A percentile compares a stretch with the other conserved stretches of the same genome.
phyloP scores from a whole-genome alignment of 1,139 yeast genomes.

The Geotrichum siamense region DNA sequence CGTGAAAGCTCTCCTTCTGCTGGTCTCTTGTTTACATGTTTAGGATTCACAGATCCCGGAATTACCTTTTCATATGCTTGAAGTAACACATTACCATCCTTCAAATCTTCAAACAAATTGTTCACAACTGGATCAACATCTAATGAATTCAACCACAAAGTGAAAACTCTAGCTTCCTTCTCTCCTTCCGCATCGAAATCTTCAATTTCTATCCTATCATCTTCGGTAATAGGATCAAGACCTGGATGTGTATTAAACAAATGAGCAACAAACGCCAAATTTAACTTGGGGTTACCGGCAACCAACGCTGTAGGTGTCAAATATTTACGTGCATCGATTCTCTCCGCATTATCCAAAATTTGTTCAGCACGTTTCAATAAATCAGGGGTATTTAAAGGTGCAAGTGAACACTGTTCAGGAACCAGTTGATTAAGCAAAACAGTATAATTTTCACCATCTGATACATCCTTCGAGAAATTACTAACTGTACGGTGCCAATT shows the following conservation, averaged over 20 bases:
- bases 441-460: constrained; percentile 94
- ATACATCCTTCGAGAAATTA: constrained; percentile 80
- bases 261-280: constrained; percentile 95
- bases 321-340: constrained; percentile 85
- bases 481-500: constrained; percentile 77
- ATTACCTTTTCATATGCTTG: constrained; percentile 95
- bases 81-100: constrained; percentile 81
- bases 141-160: constrained; percentile 91
- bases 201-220: constrained; percentile 71
- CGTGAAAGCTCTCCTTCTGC: constrained; percentile 71
- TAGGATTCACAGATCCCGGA: constrained; percentile 82
- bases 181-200: constrained; percentile 99
- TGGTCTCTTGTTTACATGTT: constrained; percentile 78
- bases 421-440: constrained; percentile 80
- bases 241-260: constrained; percentile 96
- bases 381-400: constrained; percentile 71
- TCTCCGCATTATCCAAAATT: constrained; percentile 79
- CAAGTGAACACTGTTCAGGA: constrained; percentile 72
- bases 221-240: constrained; percentile 88
- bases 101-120: constrained; percentile 85
- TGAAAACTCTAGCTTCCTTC: constrained; percentile 97
- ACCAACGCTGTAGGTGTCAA: constrained; percentile 89
- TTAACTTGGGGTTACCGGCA: constrained; percentile 93
- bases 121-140: constrained; percentile 95
- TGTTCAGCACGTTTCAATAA: constrained; percentile 77